Percentiles rank a stretch among this genome's conserved stretches.
Conservation (phyloP, 2,329 filamentous ascomycete genomes). For the Colletotrichum lupini region DNA sequence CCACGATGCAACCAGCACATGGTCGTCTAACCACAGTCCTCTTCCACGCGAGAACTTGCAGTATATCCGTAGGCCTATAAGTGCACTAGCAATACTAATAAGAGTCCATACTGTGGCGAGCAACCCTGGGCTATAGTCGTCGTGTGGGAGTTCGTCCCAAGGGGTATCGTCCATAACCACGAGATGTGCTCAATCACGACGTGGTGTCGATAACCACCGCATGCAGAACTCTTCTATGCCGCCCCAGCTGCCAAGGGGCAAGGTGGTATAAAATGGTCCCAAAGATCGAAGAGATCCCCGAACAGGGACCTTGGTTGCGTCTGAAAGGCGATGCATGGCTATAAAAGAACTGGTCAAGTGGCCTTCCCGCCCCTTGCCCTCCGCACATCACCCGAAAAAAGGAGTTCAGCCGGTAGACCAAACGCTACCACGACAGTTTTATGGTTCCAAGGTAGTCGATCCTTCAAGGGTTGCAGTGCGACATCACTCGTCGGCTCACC, state of each 20-base stretch:
- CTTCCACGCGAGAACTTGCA: conserved; percentile 36
- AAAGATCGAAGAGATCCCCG: conserved; percentile 17
- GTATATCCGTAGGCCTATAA: conserved; percentile 37
- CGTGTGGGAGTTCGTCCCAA: conserved; percentile 31
- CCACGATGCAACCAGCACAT: conserved; percentile 37
- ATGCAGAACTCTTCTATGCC: neutral
- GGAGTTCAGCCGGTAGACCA: conserved; percentile 12
- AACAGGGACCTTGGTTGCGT: neutral
- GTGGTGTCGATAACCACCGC: neutral
- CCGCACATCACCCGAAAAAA: neutral
- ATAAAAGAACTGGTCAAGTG: conserved; percentile 12
- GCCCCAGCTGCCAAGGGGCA: neutral
- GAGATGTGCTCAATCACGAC: neutral
- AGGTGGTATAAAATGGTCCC: conserved; percentile 11
- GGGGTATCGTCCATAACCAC: conserved; percentile 11
- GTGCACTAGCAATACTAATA: conserved; percentile 19
- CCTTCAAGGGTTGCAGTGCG: neutral
- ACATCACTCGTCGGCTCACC: neutral
- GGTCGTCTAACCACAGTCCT: conserved; percentile 38
- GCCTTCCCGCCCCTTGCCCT: neutral
- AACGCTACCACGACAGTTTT: conserved; percentile 1
- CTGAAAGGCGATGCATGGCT: conserved; percentile 17
- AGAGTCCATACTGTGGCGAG: conserved; percentile 31
- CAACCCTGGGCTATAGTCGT: conserved; percentile 29
- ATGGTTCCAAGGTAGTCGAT: conserved; percentile 15